phyloP scores from a whole-genome alignment of 2,329 filamentous ascomycete species.

The Apiospora marii region DNA sequence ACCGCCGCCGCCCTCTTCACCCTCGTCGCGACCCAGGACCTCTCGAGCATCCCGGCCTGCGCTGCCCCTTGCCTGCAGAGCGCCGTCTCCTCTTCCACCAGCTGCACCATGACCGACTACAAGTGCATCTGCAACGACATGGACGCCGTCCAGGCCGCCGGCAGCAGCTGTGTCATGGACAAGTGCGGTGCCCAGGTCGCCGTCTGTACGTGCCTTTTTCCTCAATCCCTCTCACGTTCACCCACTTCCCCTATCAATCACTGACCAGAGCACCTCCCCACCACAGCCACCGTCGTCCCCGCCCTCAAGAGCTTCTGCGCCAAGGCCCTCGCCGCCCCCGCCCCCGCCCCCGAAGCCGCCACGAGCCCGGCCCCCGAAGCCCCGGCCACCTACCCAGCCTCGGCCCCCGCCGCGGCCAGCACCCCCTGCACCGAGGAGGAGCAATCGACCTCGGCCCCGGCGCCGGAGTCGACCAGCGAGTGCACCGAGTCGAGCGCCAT shows the following conservation, averaged over 20 bases:
- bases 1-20: slow-evolving; percentile 33
- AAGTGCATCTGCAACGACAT: slow-evolving; percentile 38
- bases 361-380: not conserved
- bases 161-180: slow-evolving; percentile 34
- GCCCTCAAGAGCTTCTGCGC: slow-evolving; percentile 35
- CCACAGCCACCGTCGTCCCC: slow-evolving; percentile 33
- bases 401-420: not conserved
- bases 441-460: not conserved
- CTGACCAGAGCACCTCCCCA: not conserved
- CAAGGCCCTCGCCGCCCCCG: not conserved
- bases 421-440: not conserved
- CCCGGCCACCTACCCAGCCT: not conserved
- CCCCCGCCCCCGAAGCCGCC: not conserved
- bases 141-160: slow-evolving; percentile 30
- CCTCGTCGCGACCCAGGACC: slow-evolving; percentile 34
- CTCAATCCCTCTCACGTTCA: not conserved
- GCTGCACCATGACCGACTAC: slow-evolving; percentile 34
- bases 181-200: slow-evolving; percentile 34
- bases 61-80: slow-evolving; percentile 35
- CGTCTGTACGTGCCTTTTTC: slow-evolving; percentile 20
- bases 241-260: not conserved
- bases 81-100: slow-evolving; percentile 31
- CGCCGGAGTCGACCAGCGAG: not conserved
- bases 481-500: not conserved
- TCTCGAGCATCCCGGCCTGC: slow-evolving; percentile 36